Evolutionary conservation across 2,329 filamentous ascomycete species (phyloP).

Genomic region (Monosporascus sp.): DNA sequence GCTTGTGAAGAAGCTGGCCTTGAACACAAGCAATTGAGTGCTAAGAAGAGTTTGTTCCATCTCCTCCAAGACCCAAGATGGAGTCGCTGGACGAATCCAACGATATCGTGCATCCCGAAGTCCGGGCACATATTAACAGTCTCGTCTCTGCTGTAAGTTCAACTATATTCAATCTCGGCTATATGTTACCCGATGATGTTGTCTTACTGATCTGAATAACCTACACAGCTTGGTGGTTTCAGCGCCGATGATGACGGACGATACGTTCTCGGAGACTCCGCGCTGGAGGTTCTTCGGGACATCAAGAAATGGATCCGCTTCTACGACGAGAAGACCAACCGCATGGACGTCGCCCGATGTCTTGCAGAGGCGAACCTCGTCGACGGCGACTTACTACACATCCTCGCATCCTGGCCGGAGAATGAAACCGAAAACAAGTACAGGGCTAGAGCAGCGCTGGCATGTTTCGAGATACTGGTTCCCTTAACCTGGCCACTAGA

Average conservation of each 20-base stretch:
- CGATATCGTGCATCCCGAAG: constrained; percentile 80
- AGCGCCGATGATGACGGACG: constrained; percentile 72
- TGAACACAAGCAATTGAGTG: background rate
- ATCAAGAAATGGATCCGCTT: constrained; percentile 92
- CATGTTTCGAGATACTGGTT: constrained; percentile 85
- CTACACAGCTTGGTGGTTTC: constrained; percentile 71
- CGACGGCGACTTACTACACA: constrained; percentile 82
- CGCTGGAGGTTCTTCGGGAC: constrained; percentile 84
- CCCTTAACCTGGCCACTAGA: constrained; percentile 94
- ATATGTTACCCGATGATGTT: background rate
- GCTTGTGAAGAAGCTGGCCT: background rate
- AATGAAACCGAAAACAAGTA: constrained; percentile 66
- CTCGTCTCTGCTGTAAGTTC: constrained; percentile 81
- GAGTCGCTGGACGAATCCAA: constrained; percentile 45
- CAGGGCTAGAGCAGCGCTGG: constrained; percentile 73
- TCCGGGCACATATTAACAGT: constrained; percentile 88
- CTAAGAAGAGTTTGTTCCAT: constrained; percentile 11
- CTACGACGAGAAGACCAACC: constrained; percentile 88
- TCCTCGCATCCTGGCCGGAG: constrained; percentile 76
- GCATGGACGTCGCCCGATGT: constrained; percentile 91
- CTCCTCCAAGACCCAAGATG: constrained; percentile 36
- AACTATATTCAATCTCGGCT: background rate
- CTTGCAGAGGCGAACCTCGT: constrained; percentile 90
- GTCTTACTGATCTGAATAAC: constrained; percentile 11
- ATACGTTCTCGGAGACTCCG: constrained; percentile 91